Conservation (phyloP, 176 grass and related monocot species). For the barley (Hordeum vulgare) region MorexV3_pseudomolecules_assembly NC_058518.1:259895825-259896324, state of each 20-base stretch:
- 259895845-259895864: background rate
- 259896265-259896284: background rate
- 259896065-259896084: conserved; percentile 39
- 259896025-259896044: conserved; percentile 59
- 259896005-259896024: conserved; percentile 29
- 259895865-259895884: conserved; percentile 8
- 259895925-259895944: conserved; percentile 1
- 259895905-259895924: background rate
- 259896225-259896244: conserved; percentile 45
- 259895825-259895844: conserved; percentile 11
- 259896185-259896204: conserved; percentile 23
- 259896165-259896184: conserved; percentile 4
- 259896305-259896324: background rate
- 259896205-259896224: conserved; percentile 27
- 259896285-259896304: conserved; percentile 27
- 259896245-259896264: conserved; percentile 22
- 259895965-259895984: conserved; percentile 11
- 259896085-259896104: conserved; percentile 10
- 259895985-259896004: conserved; percentile 12
- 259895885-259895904: background rate
- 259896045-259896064: conserved; percentile 91
- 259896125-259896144: conserved; percentile 17
- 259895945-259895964: conserved; percentile 8
- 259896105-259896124: conserved; percentile 18
- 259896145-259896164: conserved; percentile 16